Evolutionary conservation across 2,329 filamentous ascomycete genomes (phyloP).

Genomic region (Phaeosphaeriaceae sp.): DNA sequence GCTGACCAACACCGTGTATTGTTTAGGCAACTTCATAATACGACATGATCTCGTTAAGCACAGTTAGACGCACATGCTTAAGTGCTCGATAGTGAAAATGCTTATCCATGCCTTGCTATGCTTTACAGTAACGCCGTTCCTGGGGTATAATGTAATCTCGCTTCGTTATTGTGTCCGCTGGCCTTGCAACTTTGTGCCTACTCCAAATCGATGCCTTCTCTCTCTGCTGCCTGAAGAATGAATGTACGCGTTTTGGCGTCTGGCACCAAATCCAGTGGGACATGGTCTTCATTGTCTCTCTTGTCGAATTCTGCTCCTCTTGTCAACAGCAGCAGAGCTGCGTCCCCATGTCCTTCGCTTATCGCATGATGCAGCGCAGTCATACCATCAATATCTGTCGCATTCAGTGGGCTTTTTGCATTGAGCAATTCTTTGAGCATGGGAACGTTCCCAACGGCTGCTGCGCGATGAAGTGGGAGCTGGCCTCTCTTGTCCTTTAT

Average conservation of each 20-base stretch:
- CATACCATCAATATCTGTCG: conserved; percentile 80
- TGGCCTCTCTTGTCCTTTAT: conserved; percentile 88
- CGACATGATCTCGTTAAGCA: too few relatives aligned
- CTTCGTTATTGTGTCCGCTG: background rate
- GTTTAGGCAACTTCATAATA: too few relatives aligned
- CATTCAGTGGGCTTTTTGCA: conserved; percentile 79
- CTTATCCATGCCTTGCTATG: background rate
- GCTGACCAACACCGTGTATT: too few relatives aligned
- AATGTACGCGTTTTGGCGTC: conserved; percentile 83
- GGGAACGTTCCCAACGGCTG: conserved; percentile 86
- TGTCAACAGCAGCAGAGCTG: conserved; percentile 81
- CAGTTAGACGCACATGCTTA: too few relatives aligned
- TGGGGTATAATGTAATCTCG: conserved; percentile 3
- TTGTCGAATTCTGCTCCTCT: conserved; percentile 83
- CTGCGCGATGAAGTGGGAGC: conserved; percentile 87
- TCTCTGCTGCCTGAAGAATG: conserved; percentile 78
- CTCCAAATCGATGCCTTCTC: conserved; percentile 76
- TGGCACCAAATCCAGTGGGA: conserved; percentile 83
- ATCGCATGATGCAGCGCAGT: conserved; percentile 89
- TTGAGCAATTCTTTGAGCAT: conserved; percentile 83
- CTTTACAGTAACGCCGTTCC: conserved; percentile 4
- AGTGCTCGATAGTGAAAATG: background rate
- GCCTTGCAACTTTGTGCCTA: conserved; percentile 10
- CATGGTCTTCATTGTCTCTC: conserved; percentile 71
- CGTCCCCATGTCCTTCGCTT: conserved; percentile 78